Evolutionary conservation across 768 basidiomycete genomes (phyloP), one percentile per base, ranked within the genome.

Genomic region (Pleurotus pulmonarius): DNA sequence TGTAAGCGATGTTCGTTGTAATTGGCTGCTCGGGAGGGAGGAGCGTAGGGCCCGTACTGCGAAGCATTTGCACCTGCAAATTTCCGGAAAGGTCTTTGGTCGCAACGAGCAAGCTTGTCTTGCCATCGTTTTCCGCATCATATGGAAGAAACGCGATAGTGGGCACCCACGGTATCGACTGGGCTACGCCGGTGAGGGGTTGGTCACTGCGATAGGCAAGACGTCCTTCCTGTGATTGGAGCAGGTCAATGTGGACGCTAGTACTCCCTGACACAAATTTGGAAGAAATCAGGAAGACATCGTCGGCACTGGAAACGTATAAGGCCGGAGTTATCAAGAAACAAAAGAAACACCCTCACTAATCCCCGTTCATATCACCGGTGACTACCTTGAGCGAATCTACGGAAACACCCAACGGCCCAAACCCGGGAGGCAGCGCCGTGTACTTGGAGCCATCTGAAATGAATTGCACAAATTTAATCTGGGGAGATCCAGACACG

Each of bases 261-360:
- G 18, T 2, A 1, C 38, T 53, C 5, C 20, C 39, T 18, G 8
- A 22, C 8, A 41, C 38, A 24, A 53, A 41, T 38, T 41, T 53
- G 22, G 51, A 53, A 20, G 51, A 53, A 18, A 53, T 53, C 37
- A 53, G 16, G 37, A 53, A 53, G 8, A 53, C 51, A 15, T 53
- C 51, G 20, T 43, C 51, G 25, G 51, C 51, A 22, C 51, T 53
- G 18, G 13, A 11, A 18, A 16, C 38, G 9, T 11, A 5, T 52
- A 22, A 37, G 49, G 22, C 39, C 51, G 8, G 37, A 41, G 37
- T 22, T 40, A 8, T 37, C 20, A 38, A 39, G 18, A n/a, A 24
- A 4, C 2, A 8, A 37, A 26, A 26, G 8, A 34, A 37, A 34
- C 11, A 22, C 15, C 38, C 51, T 12, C n/a, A 53, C 51, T 41